phyloP scores from a whole-genome alignment of 202 grass and related monocot genomes.

The Panicum virgatum region DNA sequence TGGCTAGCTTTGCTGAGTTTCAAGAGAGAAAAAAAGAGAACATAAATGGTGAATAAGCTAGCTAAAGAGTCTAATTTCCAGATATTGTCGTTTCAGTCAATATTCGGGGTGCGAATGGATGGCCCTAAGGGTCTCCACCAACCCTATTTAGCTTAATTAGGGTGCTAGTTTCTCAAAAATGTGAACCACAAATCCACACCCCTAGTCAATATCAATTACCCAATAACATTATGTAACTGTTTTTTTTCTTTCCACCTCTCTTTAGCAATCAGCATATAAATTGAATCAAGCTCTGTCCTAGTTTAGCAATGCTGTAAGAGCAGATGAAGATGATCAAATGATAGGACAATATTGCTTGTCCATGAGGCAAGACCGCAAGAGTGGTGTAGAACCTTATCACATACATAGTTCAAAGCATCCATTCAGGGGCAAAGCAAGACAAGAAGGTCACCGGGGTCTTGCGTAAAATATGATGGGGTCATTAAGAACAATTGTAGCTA shows the following conservation, averaged over 20 bases:
- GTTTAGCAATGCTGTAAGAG: background rate
- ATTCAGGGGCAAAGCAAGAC: too few species aligned
- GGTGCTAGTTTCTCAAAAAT: background rate
- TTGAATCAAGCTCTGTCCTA: conserved; percentile 6
- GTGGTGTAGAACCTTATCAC: background rate
- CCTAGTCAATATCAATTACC: conserved; percentile 3
- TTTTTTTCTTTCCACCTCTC: background rate
- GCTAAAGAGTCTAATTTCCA: background rate
- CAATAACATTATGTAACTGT: background rate
- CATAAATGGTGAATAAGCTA: background rate
- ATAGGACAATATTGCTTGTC: background rate
- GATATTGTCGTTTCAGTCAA: background rate
- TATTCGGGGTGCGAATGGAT: too few species aligned
- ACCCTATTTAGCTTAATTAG: too few species aligned
- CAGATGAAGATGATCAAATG: background rate
- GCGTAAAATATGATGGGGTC: too few species aligned
- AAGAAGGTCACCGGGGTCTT: too few species aligned
- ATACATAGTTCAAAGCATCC: background rate
- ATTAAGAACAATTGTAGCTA: too few species aligned
- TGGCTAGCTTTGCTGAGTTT: background rate
- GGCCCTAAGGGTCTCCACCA: too few species aligned
- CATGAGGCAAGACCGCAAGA: background rate
- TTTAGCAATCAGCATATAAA: background rate
- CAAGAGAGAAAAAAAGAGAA: background rate
- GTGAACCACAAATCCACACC: background rate